Percentiles rank a stretch among this genome's conserved stretches.
phyloP scores from a whole-genome alignment of 2,329 filamentous ascomycete species.

The Pleoardoris graminearum region DNA sequence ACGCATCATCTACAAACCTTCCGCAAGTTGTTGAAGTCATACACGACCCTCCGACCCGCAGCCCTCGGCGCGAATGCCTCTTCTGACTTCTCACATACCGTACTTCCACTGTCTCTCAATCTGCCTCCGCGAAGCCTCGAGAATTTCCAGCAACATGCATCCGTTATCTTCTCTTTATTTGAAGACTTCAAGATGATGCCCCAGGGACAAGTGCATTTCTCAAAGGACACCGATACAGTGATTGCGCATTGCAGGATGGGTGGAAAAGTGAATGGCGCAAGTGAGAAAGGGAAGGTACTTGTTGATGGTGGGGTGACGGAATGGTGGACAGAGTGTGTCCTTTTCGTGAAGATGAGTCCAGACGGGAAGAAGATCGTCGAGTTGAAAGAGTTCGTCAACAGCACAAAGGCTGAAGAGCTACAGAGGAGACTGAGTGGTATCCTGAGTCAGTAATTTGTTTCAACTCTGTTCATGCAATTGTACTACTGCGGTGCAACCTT shows the following conservation, averaged over 20 bases:
- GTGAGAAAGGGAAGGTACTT: constrained; percentile 22
- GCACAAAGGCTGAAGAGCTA: constrained; percentile 40
- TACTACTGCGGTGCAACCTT: no score
- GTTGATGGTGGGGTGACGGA: constrained; percentile 20
- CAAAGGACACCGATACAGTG: constrained; percentile 35
- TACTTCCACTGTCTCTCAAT: constrained; percentile 47
- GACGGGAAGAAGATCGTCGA: constrained; percentile 29
- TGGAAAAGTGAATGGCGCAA: constrained; percentile 23
- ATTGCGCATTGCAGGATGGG: constrained; percentile 42
- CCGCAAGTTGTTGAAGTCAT: constrained; percentile 44
- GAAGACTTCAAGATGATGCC: constrained; percentile 48
- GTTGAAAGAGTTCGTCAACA: constrained; percentile 50
- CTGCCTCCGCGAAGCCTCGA: constrained; percentile 44
- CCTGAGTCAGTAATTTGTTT: constrained; percentile 20
- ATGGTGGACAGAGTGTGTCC: constrained; percentile 34
- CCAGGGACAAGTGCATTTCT: constrained; percentile 39
- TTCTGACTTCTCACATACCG: constrained; percentile 46
- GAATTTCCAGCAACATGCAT: constrained; percentile 47
- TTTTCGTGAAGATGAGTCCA: constrained; percentile 28
- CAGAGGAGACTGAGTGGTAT: constrained; percentile 45
- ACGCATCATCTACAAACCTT: constrained; percentile 33
- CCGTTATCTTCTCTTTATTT: constrained; percentile 49
- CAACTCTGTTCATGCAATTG: background rate
- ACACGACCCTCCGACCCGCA: constrained; percentile 46
- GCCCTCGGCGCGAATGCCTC: constrained; percentile 45